These are phyloP conservation scores for Leccinum ambiguum DNA, from an alignment of 1,284 basidiomycete genomes.

Conservation along the genomic window DNA sequence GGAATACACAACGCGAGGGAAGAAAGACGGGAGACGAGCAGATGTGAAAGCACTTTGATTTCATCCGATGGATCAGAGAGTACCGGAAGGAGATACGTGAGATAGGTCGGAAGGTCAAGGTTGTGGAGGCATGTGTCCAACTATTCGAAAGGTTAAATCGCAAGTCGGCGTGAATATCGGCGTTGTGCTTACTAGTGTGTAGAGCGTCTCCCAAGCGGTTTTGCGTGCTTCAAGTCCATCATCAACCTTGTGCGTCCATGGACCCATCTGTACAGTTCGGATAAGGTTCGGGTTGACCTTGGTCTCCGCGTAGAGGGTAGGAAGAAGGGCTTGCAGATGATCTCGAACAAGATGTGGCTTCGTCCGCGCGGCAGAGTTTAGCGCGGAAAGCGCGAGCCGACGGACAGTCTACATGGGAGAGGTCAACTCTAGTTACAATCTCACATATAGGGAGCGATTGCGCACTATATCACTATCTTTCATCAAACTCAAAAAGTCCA, in stretches of 20 bases:
- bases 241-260: constrained; percentile 95
- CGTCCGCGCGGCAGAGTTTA: constrained; percentile 94
- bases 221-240: constrained; percentile 94
- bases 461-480: constrained; percentile 82
- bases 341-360: constrained; percentile 92
- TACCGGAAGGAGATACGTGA: constrained; percentile 80
- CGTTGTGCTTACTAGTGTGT: constrained; percentile 70
- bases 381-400: constrained; percentile 80
- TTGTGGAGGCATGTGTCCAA: constrained; percentile 88
- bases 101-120: constrained; percentile 85
- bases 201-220: constrained; percentile 97
- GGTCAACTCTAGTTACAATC: constrained; percentile 5
- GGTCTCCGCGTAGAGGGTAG: constrained; percentile 86
- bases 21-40: constrained; percentile 91
- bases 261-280: constrained; percentile 95
- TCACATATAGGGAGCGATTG: constrained; percentile 3
- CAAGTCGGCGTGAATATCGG: background rate
- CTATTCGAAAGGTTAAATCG: constrained; percentile 36
- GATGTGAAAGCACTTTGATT: constrained; percentile 95
- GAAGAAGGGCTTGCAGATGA: constrained; percentile 76
- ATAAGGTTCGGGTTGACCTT: constrained; percentile 80
- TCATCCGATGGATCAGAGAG: constrained; percentile 92
- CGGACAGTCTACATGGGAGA: constrained; percentile 68
- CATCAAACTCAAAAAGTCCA: constrained; percentile 90
- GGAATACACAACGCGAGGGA: constrained; percentile 54